phyloP scores from a whole-genome alignment of 306 rosid genomes.

The Dalbergia cultrata region DNA sequence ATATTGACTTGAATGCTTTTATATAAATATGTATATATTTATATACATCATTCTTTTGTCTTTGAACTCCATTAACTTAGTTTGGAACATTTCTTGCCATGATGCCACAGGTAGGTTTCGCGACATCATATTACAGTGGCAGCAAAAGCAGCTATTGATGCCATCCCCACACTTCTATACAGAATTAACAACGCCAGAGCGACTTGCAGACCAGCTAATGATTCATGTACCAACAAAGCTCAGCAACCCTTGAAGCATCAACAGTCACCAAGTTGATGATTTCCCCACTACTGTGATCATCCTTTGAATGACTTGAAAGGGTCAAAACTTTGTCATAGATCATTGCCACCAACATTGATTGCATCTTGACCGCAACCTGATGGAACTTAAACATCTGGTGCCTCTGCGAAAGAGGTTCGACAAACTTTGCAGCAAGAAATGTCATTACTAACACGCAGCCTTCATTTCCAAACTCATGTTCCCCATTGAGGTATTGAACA shows the following conservation, averaged over 20 bases:
- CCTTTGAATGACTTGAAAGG: slow-evolving; percentile 72
- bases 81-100: slow-evolving; percentile 72
- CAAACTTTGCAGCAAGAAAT: slow-evolving; percentile 72
- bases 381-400: slow-evolving; percentile 71
- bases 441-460: slow-evolving; percentile 66
- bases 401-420: slow-evolving; percentile 72
- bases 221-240: slow-evolving; percentile 74
- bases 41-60: slow-evolving; percentile 91
- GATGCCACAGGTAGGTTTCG: slow-evolving; percentile 74
- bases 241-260: slow-evolving; percentile 83
- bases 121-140: slow-evolving; percentile 75
- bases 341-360: slow-evolving; percentile 64
- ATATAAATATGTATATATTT: no score
- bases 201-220: slow-evolving; percentile 70
- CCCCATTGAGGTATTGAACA: slow-evolving; percentile 79
- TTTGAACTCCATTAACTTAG: slow-evolving; percentile 86
- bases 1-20: no score
- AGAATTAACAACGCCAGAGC: slow-evolving; percentile 70
- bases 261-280: slow-evolving; percentile 84
- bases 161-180: slow-evolving; percentile 79
- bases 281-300: slow-evolving; percentile 70
- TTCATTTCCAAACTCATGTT: slow-evolving; percentile 55
- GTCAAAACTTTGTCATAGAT: slow-evolving; percentile 76
- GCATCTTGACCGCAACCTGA: slow-evolving; percentile 66
- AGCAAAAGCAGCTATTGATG: slow-evolving; percentile 74